phyloP scores from a whole-genome alignment of 2,329 filamentous ascomycete species.

The Colletotrichum trifolii region DNA sequence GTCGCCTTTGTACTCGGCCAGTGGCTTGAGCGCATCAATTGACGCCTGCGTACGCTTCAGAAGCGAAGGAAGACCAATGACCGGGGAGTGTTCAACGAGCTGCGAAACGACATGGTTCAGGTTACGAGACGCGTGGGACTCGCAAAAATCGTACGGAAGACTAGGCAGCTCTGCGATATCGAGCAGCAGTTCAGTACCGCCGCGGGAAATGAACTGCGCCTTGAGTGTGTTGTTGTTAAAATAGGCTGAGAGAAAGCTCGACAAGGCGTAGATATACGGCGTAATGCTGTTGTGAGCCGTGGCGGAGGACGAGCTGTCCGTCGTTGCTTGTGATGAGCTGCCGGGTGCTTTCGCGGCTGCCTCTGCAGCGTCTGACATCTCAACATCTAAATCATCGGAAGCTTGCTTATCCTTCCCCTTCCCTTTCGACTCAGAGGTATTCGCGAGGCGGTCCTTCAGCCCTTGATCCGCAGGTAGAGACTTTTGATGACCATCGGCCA shows the following conservation, averaged over 20 bases:
- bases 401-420: conserved; percentile 51
- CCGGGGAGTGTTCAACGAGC: conserved; percentile 82
- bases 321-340: conserved; percentile 21
- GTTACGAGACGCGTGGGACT: conserved; percentile 74
- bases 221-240: conserved; percentile 80
- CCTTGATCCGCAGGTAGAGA: conserved; percentile 65
- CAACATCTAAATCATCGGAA: conserved; percentile 63
- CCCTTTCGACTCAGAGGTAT: conserved; percentile 48
- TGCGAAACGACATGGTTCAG: conserved; percentile 80
- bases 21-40: conserved; percentile 73
- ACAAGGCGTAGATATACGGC: conserved; percentile 79
- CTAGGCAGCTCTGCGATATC: conserved; percentile 87
- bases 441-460: conserved; percentile 43
- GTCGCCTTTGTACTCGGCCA: conserved; percentile 65
- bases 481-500: conserved; percentile 67
- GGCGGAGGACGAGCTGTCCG: conserved; percentile 40
- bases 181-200: conserved; percentile 85
- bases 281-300: conserved; percentile 57
- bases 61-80: conserved; percentile 84
- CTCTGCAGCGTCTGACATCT: conserved; percentile 69
- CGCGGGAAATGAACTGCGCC: conserved; percentile 77
- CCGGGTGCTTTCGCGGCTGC: conserved; percentile 38
- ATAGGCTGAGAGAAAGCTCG: conserved; percentile 80
- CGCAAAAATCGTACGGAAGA: conserved; percentile 78
- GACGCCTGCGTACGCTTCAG: conserved; percentile 78